Evolutionary conservation across 179 eudicot genomes (phyloP).

Genomic region (Drosera spatulata): DNA sequence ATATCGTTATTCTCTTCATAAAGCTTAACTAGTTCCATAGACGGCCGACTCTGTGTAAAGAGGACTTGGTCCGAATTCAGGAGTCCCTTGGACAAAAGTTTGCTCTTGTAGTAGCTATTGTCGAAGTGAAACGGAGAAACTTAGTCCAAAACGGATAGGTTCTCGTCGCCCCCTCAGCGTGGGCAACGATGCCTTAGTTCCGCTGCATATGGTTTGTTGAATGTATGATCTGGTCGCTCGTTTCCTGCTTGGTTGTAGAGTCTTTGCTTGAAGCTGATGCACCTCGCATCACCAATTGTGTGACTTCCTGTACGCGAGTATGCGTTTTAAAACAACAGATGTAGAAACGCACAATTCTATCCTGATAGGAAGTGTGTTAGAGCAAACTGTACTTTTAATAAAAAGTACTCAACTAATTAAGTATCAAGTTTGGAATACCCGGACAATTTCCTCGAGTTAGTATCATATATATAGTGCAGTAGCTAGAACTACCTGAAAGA

Average conservation of each 20-base stretch:
- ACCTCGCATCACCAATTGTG: constrained; percentile 73
- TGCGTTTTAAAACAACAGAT: too few species aligned
- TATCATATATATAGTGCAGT: too few species aligned
- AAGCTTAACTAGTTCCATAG: constrained; percentile 52
- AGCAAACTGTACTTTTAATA: too few species aligned
- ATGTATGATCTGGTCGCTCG: constrained; percentile 39
- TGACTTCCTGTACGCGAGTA: constrained; percentile 41
- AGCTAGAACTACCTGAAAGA: constrained; percentile 27
- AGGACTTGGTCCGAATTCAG: constrained; percentile 62
- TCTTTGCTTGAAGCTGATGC: constrained; percentile 79
- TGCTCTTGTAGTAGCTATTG: constrained; percentile 59
- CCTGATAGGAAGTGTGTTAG: too few species aligned
- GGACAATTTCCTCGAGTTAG: too few species aligned
- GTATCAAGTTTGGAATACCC: too few species aligned
- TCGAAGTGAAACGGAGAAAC: constrained; percentile 54
- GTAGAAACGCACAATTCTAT: too few species aligned
- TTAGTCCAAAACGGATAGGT: constrained; percentile 51
- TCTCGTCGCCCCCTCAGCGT: constrained; percentile 62
- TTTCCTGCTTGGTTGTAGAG: constrained; percentile 59
- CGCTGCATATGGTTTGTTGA: constrained; percentile 39
- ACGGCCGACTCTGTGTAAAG: constrained; percentile 26
- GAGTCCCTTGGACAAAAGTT: constrained; percentile 46
- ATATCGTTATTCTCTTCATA: constrained; percentile 42
- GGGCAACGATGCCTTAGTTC: constrained; percentile 57
- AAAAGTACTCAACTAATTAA: too few species aligned